phyloP scores from a whole-genome alignment of 441 rosid species.

The Brassica balearica region DNA sequence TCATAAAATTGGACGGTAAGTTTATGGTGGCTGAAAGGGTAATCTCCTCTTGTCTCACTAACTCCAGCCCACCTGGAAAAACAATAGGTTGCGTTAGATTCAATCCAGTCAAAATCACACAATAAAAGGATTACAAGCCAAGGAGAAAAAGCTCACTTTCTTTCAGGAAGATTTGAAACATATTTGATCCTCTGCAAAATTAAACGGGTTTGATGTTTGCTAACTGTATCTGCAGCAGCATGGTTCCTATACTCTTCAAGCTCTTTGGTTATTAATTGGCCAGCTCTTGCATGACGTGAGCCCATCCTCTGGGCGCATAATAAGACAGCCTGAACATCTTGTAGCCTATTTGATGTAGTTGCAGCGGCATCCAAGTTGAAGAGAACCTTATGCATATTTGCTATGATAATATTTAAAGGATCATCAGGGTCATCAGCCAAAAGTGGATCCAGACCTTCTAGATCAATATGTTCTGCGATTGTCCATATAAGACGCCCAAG shows the following conservation, averaged over 20 bases:
- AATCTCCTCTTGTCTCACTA: conserved; percentile 98
- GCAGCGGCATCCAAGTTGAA: conserved; percentile 86
- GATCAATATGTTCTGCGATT: conserved; percentile 89
- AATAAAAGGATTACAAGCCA: conserved; percentile 26
- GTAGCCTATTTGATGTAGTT: conserved; percentile 79
- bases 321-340: conserved; percentile 96
- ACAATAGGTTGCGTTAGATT: conserved; percentile 33
- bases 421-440: conserved; percentile 99
- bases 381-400: conserved; percentile 88
- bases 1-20: conserved; percentile 98
- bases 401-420: conserved; percentile 78
- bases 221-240: conserved; percentile 88
- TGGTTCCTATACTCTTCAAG: conserved; percentile 92
- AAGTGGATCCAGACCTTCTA: conserved; percentile 98
- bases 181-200: conserved; percentile 94
- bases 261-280: conserved; percentile 82
- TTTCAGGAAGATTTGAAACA: conserved; percentile 73
- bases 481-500: conserved; percentile 92
- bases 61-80: conserved; percentile 96
- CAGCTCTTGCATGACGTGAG: conserved; percentile 89
- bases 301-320: conserved; percentile 91
- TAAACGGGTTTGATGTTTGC: conserved; percentile 92
- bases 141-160: conserved; percentile 59
- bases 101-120: conserved; percentile 24
- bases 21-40: conserved; percentile 99